Conservation (phyloP, 768 basidiomycete genomes). For the Psilocybe azurescens region DNA sequence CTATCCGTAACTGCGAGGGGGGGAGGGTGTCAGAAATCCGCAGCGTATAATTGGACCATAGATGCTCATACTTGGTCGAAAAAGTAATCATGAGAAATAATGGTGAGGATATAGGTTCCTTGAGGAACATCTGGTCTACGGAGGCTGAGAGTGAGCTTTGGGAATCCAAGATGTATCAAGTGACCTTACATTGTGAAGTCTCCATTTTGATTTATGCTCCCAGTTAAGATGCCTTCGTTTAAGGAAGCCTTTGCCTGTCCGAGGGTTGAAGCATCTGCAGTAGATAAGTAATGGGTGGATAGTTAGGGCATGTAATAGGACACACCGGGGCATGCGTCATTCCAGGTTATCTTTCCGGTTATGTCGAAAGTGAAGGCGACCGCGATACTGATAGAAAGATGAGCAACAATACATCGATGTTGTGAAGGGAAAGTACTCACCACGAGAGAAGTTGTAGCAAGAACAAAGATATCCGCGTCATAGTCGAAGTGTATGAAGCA, state of each 20-base stretch:
- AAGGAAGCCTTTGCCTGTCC: conserved; percentile 64
- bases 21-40: neutral
- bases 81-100: conserved; percentile 64
- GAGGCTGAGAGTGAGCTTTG: neutral
- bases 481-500: conserved; percentile 15
- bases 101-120: conserved; percentile 74
- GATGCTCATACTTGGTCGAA: conserved; percentile 67
- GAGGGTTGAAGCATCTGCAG: conserved; percentile 41
- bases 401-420: neutral
- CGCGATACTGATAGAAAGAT: conserved; percentile 27
- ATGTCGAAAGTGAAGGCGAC: conserved; percentile 56
- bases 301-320: conserved; percentile 16
- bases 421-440: conserved; percentile 20
- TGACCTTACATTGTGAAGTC: conserved; percentile 67
- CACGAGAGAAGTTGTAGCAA: conserved; percentile 35
- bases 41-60: neutral
- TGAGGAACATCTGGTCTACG: conserved; percentile 67
- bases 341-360: conserved; percentile 70
- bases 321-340: conserved; percentile 69
- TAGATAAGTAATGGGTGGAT: conserved; percentile 7
- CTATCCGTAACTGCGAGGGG: conserved; percentile 63
- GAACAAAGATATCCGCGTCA: conserved; percentile 26
- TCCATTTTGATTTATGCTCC: conserved; percentile 60
- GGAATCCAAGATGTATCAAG: neutral
- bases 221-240: conserved; percentile 60